These are phyloP conservation scores for Tephrocybe sp. DNA, from an alignment of 768 basidiomycete species.

Conservation along the genomic window DNA sequence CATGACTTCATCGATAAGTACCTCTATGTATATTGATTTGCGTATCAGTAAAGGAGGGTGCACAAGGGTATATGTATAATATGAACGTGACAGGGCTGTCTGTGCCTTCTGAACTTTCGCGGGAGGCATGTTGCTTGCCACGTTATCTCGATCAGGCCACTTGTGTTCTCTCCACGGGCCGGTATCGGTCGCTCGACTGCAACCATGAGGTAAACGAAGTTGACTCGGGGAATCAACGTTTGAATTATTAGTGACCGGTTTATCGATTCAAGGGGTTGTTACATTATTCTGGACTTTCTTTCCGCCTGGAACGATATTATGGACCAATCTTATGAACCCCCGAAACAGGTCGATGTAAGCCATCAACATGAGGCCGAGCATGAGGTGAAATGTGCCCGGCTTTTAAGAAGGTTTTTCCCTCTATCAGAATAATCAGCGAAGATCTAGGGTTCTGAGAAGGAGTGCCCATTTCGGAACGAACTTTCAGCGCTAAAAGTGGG, in stretches of 20 bases:
- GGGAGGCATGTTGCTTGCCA: slow-evolving; percentile 12
- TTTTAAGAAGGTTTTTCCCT: slow-evolving; percentile 13
- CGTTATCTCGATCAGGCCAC: not conserved
- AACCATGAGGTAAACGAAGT: slow-evolving; percentile 32
- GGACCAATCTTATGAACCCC: not conserved
- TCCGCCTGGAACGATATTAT: slow-evolving; percentile 11
- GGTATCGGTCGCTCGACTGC: slow-evolving; percentile 9
- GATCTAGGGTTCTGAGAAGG: slow-evolving; percentile 20
- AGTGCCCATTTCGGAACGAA: slow-evolving; percentile 15
- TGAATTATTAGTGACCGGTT: not conserved
- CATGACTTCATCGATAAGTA: too few species aligned
- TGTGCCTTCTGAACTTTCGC: slow-evolving; percentile 13
- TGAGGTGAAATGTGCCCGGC: slow-evolving; percentile 28
- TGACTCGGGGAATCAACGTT: not conserved
- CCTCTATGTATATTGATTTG: too few species aligned
- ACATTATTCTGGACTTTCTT: slow-evolving; percentile 6
- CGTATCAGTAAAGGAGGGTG: too few species aligned
- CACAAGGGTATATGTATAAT: too few species aligned
- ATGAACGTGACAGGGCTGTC: slow-evolving; percentile 8
- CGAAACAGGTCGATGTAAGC: slow-evolving; percentile 9
- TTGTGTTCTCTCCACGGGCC: not conserved
- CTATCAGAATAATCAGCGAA: slow-evolving; percentile 22
- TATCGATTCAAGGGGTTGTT: not conserved
- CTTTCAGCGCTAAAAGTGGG: slow-evolving; percentile 15
- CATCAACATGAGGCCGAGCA: slow-evolving; percentile 43